phyloP scores from a whole-genome alignment of 1,284 basidiomycete species.

The Mycosarcoma maydis region DNA sequence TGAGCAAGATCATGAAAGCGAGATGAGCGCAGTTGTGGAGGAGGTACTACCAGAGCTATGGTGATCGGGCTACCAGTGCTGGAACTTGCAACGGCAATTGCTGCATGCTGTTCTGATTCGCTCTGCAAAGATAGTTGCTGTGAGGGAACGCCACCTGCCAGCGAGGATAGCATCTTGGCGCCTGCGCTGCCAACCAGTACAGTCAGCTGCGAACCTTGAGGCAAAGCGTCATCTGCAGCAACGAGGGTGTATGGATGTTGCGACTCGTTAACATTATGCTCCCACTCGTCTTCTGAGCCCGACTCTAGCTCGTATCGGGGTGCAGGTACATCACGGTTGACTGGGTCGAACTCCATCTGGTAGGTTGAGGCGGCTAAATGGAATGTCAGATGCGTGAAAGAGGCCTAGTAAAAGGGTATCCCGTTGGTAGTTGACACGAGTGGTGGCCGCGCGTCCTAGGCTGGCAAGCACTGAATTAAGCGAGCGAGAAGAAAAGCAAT shows the following conservation, averaged over 20 bases:
- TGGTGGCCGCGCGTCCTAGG: no score
- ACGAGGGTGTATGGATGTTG: constrained; percentile 11
- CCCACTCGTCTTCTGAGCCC: constrained; percentile 41
- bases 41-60: constrained; percentile 16
- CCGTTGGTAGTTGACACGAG: no score
- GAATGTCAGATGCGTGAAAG: no score
- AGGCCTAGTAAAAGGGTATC: no score
- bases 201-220: constrained; percentile 7
- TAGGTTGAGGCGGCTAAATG: no score
- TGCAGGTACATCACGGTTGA: constrained; percentile 25
- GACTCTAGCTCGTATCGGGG: constrained; percentile 44
- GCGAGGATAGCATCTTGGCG: constrained; percentile 8
- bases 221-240: background rate
- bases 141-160: constrained; percentile 1
- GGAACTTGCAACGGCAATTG: constrained; percentile 8
- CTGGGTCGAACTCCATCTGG: constrained; percentile 42
- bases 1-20: constrained; percentile 23
- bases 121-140: constrained; percentile 15
- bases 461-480: no score
- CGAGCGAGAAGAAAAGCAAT: no score
- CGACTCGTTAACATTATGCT: background rate
- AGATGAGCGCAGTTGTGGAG: constrained; percentile 9
- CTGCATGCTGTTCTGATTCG: constrained; percentile 19
- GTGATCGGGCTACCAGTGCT: constrained; percentile 3
- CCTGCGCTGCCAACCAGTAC: constrained; percentile 28